Evolutionary conservation across 73 alveolate genomes (phyloP).

Genomic region (Tetrahymena thermophila): DNA sequence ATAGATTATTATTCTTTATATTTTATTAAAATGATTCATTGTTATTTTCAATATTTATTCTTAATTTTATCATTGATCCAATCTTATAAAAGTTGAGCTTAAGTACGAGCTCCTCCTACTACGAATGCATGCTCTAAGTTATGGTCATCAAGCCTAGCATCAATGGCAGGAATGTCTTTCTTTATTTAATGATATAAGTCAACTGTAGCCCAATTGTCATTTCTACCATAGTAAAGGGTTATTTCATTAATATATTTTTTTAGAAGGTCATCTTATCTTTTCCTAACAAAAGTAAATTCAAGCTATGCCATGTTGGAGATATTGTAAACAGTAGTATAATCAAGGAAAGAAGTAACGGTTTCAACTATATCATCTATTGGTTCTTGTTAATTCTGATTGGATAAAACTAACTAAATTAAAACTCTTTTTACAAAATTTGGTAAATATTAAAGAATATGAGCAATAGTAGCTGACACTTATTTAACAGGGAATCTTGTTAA

Average conservation of each 20-base stretch:
- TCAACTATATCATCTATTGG: neutral
- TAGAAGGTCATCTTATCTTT: neutral
- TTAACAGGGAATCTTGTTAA: neutral
- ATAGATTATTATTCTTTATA: too few species aligned
- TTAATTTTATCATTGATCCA: neutral
- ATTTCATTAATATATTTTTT: neutral
- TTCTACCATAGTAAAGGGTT: neutral
- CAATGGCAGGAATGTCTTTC: neutral
- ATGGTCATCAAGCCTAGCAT: neutral
- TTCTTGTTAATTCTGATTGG: neutral
- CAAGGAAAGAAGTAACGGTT: neutral
- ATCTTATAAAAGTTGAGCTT: neutral
- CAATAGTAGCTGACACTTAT: neutral
- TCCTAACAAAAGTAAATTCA: neutral
- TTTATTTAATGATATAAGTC: neutral
- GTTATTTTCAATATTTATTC: neutral
- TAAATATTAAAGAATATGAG: neutral
- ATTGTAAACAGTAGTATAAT: neutral
- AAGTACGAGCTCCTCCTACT: neutral
- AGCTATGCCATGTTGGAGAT: neutral
- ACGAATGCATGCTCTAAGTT: neutral
- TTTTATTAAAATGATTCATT: neutral
- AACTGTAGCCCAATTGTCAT: neutral
- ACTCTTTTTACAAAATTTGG: neutral
- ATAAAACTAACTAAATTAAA: neutral